Base-by-base conservation (phyloP, 1,139 yeast genomes). In the Scheffersomyces titani region DNA sequence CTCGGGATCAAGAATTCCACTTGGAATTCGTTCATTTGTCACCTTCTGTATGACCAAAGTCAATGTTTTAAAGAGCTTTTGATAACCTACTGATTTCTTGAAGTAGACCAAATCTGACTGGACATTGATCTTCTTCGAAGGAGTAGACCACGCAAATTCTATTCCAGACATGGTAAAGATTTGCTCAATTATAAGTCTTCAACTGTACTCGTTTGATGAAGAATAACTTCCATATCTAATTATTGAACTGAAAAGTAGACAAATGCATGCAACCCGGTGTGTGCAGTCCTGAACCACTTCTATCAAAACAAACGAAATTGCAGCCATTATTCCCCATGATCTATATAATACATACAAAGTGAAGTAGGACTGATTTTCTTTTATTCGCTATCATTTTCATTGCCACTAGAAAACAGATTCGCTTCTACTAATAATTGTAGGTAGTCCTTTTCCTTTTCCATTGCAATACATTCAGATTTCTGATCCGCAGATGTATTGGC, bases 111-210 rank as follows among this genome's bases (percentile, higher is more conserved):
- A 57, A 59, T 76, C 81, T 6, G 64, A 52, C 5, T 63, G 67
- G 50, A 70, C 76, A 53, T 59, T 69, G 51, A 77, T 75, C 65
- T 67, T 74, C 63, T 77, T 77, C 3, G 70, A 56, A 3, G 80
- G 79, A 22, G 53, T 56, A 36, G 58, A 46, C 68, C 67, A 63
- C 18, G 6, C 16, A 9, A 30, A 9, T 30, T 52, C 44, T 44
- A 53, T 20, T n/a, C 19, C 47, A 30, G 47, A 56, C 52, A 46
- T 50, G 21, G 16, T 45, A 18, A 6, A 5, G 11, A 21, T 45
- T 45, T 18, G 50, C 24, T n/a, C 22, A 30, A 51, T 51, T 3
- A 21, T 9, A 44, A 2, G 47, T 36, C 46, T 50, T 30, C 2
- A 7, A 3, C 13, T 30, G 4, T 6, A 30, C n/a, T n/a, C n/a